Base-by-base conservation (phyloP, 352 stramenopile genomes). In the Bremia lactucae region DNA sequence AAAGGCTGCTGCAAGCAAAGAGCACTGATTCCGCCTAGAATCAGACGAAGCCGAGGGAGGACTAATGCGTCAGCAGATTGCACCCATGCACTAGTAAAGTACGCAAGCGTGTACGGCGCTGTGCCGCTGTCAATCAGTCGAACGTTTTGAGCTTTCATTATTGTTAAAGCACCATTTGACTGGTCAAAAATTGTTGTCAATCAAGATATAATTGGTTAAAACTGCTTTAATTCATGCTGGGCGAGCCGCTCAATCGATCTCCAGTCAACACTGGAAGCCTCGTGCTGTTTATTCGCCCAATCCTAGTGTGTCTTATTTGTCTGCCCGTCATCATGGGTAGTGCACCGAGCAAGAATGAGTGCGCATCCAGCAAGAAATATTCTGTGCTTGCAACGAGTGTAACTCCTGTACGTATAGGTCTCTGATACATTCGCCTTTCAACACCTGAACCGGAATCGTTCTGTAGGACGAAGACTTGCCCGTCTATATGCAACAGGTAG, bases 401-500 rank as follows among this genome's bases (percentile, higher is more conserved):
- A 37, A 49, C 58, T 45, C 55, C 67, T 36, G 72, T 84, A 64
- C 55, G 70, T 77, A 35, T 6, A 15, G 11, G 20, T 31, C n/a
- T 14, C 23, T n/a, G n/a, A n/a, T n/a, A n/a, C n/a, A n/a, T n/a
- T n/a, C n/a, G n/a, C n/a, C n/a, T n/a, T n/a, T n/a, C n/a, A n/a
- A n/a, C n/a, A n/a, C n/a, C n/a, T n/a, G n/a, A n/a, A n/a, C n/a
- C n/a, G n/a, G n/a, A n/a, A n/a, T n/a, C n/a, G n/a, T n/a, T 49
- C 13, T 29, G 7, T 21, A 62, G 54, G 53, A 58, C 2, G 67
- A 56, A 49, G 59, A 87, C 8, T 44, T 82, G 24, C 74, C 76
- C 6, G 72, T 83, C 46, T 87, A 82, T 50, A 81, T 91, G 69
- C 68, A 88, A 50, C 75, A 87, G 44, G 74, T 91, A 13, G 69